Percentiles rank a stretch among this genome's conserved stretches.
phyloP scores from a whole-genome alignment of 2,329 filamentous ascomycete species.

The Neonectria neomacrospora region DNA sequence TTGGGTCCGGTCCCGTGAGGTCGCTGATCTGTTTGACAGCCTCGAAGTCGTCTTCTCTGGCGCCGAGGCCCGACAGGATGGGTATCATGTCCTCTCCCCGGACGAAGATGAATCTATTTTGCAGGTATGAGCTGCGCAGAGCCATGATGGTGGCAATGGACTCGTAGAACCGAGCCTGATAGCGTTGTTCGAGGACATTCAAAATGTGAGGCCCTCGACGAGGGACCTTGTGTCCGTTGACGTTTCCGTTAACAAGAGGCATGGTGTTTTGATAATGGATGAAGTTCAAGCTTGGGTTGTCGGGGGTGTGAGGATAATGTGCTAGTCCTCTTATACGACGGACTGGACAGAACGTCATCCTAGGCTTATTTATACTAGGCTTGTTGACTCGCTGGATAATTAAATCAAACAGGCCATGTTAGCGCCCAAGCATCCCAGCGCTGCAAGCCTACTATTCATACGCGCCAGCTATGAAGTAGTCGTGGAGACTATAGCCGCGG shows the following conservation, averaged over 20 bases:
- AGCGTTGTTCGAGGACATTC: conserved; percentile 36
- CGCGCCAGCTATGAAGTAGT: background rate
- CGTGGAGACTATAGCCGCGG: background rate
- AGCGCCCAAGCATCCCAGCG: background rate
- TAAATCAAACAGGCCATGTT: background rate
- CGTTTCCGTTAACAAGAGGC: conserved; percentile 20
- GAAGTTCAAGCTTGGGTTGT: conserved; percentile 2
- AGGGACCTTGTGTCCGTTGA: conserved; percentile 21
- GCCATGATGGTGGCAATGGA: conserved; percentile 38
- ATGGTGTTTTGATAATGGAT: conserved; percentile 12
- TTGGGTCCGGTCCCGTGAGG: conserved; percentile 39
- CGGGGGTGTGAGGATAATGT: conserved; percentile 11
- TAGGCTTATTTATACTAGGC: conserved; percentile 18
- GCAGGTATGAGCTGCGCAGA: conserved; percentile 33
- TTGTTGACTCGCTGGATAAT: conserved; percentile 1
- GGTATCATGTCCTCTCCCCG: conserved; percentile 38
- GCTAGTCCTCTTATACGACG: conserved; percentile 3
- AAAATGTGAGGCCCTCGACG: conserved; percentile 30
- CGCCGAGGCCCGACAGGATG: conserved; percentile 39
- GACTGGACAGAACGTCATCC: background rate
- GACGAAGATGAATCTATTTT: conserved; percentile 40
- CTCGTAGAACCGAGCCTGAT: conserved; percentile 37
- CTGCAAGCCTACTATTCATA: background rate
- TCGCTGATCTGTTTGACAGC: conserved; percentile 37
- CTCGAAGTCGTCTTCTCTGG: conserved; percentile 41